Conservation (phyloP, 176 grass and related monocot species). For the Canna indica region DNA sequence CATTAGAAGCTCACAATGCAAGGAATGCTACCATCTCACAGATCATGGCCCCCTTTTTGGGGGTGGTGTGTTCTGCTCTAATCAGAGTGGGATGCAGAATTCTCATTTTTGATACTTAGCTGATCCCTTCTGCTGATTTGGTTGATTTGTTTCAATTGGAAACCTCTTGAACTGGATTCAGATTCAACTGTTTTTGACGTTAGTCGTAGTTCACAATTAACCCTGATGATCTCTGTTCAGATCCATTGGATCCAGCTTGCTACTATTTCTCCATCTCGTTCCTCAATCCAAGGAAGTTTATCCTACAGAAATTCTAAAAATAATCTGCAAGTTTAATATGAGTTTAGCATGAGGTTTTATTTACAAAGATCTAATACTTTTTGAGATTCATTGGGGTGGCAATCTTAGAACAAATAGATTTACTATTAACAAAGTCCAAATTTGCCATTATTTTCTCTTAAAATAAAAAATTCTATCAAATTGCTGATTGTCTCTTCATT, state of each 20-base stretch:
- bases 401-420: neutral
- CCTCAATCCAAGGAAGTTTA: neutral
- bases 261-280: neutral
- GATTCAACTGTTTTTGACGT: too few relatives aligned
- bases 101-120: too few relatives aligned
- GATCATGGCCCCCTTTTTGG: too few relatives aligned
- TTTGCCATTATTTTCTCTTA: neutral
- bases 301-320: neutral
- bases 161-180: too few relatives aligned
- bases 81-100: too few relatives aligned
- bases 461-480: neutral
- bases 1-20: too few relatives aligned
- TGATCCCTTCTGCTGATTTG: too few relatives aligned
- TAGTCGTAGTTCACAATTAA: neutral
- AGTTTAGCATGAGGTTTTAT: neutral
- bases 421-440: neutral
- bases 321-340: neutral
- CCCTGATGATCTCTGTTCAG: neutral
- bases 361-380: neutral
- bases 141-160: too few relatives aligned
- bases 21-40: too few relatives aligned
- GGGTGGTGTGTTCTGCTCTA: too few relatives aligned
- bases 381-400: neutral
- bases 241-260: neutral
- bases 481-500: slow-evolving; percentile 14